These are phyloP conservation scores for Groenewaldozyma salmanticensis DNA, from an alignment of 805 yeast genomes.

Conservation along the genomic window DNA sequence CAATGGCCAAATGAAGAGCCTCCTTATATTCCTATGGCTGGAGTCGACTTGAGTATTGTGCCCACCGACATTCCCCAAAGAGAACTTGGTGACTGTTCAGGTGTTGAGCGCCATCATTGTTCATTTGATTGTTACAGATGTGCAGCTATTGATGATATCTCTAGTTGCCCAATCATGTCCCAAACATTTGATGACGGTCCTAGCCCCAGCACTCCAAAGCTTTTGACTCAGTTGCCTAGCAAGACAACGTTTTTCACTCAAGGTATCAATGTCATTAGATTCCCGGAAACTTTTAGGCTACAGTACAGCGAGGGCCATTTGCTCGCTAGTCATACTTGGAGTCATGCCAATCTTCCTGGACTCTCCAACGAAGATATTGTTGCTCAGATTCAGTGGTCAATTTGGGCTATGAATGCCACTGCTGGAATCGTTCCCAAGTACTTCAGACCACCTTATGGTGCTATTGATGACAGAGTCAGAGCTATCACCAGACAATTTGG, in stretches of 20 bases:
- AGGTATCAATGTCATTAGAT: constrained; percentile 69
- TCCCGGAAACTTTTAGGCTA: constrained; percentile 60
- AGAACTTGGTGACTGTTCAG: constrained; percentile 44
- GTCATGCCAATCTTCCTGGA: constrained; percentile 74
- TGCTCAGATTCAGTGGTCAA: constrained; percentile 89
- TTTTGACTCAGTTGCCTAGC: constrained; percentile 43
- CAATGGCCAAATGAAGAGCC: constrained; percentile 86
- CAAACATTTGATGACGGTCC: constrained; percentile 98
- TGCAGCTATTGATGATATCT: constrained; percentile 63
- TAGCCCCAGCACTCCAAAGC: constrained; percentile 52
- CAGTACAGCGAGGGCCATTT: constrained; percentile 60
- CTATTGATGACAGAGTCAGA: constrained; percentile 79
- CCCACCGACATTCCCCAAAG: constrained; percentile 34
- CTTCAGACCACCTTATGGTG: constrained; percentile 97
- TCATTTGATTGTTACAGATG: constrained; percentile 84
- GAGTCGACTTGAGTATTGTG: constrained; percentile 43
- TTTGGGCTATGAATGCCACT: constrained; percentile 98
- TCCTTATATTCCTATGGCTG: constrained; percentile 72
- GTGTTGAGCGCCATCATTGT: constrained; percentile 43
- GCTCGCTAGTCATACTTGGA: constrained; percentile 87
- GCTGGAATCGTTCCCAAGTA: constrained; percentile 79
- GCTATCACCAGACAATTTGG: constrained; percentile 75
- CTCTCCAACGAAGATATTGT: constrained; percentile 70
- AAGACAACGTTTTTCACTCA: constrained; percentile 76
- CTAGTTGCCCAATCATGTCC: constrained; percentile 60